Conservation (phyloP, 1,284 basidiomycete genomes). For the Moniliophthora roreri region DNA sequence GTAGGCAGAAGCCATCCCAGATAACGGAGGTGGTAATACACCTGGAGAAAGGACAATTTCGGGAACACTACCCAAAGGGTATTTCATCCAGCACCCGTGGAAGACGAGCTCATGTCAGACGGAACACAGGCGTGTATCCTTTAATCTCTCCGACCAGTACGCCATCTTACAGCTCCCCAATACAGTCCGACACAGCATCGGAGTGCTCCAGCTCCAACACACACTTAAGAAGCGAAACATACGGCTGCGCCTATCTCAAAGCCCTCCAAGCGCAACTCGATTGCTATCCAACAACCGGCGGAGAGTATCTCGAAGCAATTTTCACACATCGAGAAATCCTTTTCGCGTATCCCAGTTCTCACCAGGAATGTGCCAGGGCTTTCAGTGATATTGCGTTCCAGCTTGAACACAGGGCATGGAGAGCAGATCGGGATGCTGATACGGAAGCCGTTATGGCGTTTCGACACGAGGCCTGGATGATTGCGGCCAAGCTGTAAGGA, state of each 20-base stretch:
- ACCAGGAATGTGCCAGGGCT: conserved; percentile 57
- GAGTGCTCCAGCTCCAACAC: conserved; percentile 43
- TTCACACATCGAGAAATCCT: conserved; percentile 73
- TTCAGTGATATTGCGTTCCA: conserved; percentile 62
- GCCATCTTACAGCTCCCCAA: conserved; percentile 1
- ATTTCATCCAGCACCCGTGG: conserved; percentile 10
- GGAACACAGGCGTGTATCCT: conserved; percentile 34
- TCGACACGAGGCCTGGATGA: conserved; percentile 63
- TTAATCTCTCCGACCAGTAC: conserved; percentile 1
- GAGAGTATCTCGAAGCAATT: conserved; percentile 71
- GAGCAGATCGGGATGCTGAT: conserved; percentile 66
- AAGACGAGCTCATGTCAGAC: conserved; percentile 37
- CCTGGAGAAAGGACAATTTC: conserved; percentile 40
- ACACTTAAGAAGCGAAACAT: conserved; percentile 34
- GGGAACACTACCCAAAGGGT: conserved; percentile 18
- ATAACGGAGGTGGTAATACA: conserved; percentile 3
- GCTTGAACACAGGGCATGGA: conserved; percentile 61
- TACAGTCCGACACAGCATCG: conserved; percentile 42
- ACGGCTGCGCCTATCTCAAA: conserved; percentile 64
- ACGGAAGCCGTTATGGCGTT: conserved; percentile 63
- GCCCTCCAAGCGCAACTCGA: conserved; percentile 55
- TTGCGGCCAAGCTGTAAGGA: conserved; percentile 33
- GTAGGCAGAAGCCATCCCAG: conserved; percentile 27
- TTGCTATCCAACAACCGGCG: conserved; percentile 56
- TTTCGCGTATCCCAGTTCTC: conserved; percentile 55